Evolutionary conservation across 2,329 filamentous ascomycete species (phyloP), one percentile per base, ranked within the genome.

Genomic region (Exophiala aquamarina): DNA sequence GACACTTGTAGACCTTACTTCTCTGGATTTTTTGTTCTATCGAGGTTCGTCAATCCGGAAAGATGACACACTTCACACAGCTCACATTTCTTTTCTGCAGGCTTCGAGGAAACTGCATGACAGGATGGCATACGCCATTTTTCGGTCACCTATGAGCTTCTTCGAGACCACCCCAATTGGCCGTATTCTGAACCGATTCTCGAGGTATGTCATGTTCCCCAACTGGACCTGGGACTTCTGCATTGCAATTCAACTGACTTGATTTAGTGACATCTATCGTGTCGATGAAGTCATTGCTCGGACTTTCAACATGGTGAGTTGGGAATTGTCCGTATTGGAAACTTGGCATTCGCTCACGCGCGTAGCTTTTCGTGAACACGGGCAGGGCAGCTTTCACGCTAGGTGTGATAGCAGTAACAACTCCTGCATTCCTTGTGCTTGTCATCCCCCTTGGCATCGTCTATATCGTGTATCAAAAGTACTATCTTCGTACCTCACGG

Each of bases 11-110:
- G 47, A 97, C 92, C 4, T 73, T 98, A 59, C 90, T 98, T 55
- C 76, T 98, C 20, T 98, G 93, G 93, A 97, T 98, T 57, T 97
- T 98, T 73, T 98, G 94, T 72, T 97, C 93, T 3, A 98, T 98
- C 54, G 93, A 98, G 80, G 86, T 89, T 74, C 62, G 75, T 66
- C 44, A 41, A 40, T 43, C 45, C 45, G 41, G 17, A 18, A 15
- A 14, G 13, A 18, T 20, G 38, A 41, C 23, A 38, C 4, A 19
- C 18, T n/a, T n/a, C 19, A 23, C 19, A 23, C 21, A 32, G 29
- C 33, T 38, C 41, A 49, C 38, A 46, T 38, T 36, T 42, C 9
- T 19, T 41, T 41, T 37, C 47, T 49, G 21, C 40, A 89, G 83
- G 93, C 93, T 41, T 96, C 92, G 15, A 83, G 93, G 54, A 98